Evolutionary conservation across 495 filamentous ascomycete species (phyloP).

Genomic region (Penicillium coffeae): DNA sequence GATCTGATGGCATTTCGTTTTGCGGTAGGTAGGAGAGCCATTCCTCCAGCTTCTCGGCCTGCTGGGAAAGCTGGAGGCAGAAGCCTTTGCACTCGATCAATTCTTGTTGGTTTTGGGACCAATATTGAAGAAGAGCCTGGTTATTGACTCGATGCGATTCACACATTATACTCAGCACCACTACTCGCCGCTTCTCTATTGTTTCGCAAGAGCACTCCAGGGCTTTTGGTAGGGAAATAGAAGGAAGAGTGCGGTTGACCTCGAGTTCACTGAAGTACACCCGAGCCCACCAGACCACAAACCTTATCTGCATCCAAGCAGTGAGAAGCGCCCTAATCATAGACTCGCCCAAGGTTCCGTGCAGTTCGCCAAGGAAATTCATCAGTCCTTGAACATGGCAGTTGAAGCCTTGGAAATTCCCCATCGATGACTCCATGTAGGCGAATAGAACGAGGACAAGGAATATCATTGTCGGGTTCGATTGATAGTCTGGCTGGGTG

Average conservation of each 20-base stretch:
- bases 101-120: constrained; percentile 1
- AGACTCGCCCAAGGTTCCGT: background rate
- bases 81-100: background rate
- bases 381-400: constrained; percentile 22
- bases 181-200: constrained; percentile 15
- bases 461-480: constrained; percentile 7
- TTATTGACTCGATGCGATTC: constrained; percentile 29
- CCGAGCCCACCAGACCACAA: constrained; percentile 28
- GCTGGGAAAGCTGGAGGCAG: constrained; percentile 1
- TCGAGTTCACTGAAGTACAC: constrained; percentile 21
- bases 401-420: constrained; percentile 26
- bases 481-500: constrained; percentile 1
- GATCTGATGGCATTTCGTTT: constrained; percentile 15
- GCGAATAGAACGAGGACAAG: constrained; percentile 20
- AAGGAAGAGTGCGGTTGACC: constrained; percentile 11
- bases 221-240: constrained; percentile 4
- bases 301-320: constrained; percentile 22
- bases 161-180: constrained; percentile 26
- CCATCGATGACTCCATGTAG: constrained; percentile 27
- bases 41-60: constrained; percentile 15
- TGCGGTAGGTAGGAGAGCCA: constrained; percentile 19
- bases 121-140: constrained; percentile 13
- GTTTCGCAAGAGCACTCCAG: constrained; percentile 6
- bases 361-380: constrained; percentile 5
- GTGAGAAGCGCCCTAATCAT: constrained; percentile 11